These are phyloP conservation scores for Elaeagnus macrophylla DNA, from an alignment of 306 rosid species.

Conservation along the genomic window DNA sequence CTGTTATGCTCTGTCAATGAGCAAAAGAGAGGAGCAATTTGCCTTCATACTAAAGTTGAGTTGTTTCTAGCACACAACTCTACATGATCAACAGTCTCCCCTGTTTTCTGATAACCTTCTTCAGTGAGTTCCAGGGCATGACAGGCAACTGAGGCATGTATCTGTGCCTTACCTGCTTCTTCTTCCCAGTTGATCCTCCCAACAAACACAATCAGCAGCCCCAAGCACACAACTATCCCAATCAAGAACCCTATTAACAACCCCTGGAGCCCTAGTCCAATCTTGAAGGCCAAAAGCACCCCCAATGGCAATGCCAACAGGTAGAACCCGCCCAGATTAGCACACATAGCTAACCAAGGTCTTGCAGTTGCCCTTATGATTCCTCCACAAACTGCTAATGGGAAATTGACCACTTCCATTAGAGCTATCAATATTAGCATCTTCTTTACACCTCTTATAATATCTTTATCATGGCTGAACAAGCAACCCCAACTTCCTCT, in stretches of 20 bases:
- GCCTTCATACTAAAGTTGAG: background rate
- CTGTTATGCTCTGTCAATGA: too few relatives aligned
- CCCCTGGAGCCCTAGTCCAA: slow-evolving; percentile 50
- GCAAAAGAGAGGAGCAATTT: too few relatives aligned
- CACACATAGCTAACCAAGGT: slow-evolving; percentile 73
- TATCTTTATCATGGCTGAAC: slow-evolving; percentile 49
- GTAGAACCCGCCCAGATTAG: slow-evolving; percentile 71
- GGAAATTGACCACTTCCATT: slow-evolving; percentile 68
- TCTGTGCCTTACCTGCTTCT: slow-evolving; percentile 57
- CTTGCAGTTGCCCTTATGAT: slow-evolving; percentile 65
- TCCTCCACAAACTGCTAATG: slow-evolving; percentile 72
- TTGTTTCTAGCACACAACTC: background rate
- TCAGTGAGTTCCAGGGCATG: slow-evolving; percentile 4
- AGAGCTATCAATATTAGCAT: slow-evolving; percentile 65
- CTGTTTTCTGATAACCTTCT: slow-evolving; percentile 18
- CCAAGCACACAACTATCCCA: slow-evolving; percentile 40
- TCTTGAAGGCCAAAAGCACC: slow-evolving; percentile 57
- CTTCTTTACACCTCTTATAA: slow-evolving; percentile 54
- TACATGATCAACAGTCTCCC: slow-evolving; percentile 10
- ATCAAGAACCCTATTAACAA: slow-evolving; percentile 50
- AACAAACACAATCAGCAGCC: slow-evolving; percentile 35
- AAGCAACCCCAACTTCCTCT: slow-evolving; percentile 73
- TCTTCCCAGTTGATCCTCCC: slow-evolving; percentile 47
- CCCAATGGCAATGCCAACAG: slow-evolving; percentile 68
- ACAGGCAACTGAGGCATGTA: slow-evolving; percentile 24